phyloP scores from a whole-genome alignment of 2,329 filamentous ascomycete species.

The Stemphylium vesicarium region DNA sequence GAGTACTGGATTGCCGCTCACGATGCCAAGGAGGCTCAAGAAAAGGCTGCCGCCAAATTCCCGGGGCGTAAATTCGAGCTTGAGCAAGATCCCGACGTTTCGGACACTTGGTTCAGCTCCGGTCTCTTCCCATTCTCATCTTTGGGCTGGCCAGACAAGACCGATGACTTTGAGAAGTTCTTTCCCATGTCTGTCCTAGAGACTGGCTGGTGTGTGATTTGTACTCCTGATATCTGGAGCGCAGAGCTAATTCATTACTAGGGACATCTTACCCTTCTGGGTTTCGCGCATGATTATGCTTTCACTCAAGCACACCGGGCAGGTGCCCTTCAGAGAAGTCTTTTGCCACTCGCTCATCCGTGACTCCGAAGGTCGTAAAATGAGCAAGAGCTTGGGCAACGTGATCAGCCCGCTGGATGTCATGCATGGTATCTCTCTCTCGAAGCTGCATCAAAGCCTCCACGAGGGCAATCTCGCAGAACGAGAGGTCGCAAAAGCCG shows the following conservation, averaged over 20 bases:
- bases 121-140: conserved; percentile 95
- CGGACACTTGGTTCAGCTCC: conserved; percentile 96
- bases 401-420: conserved; percentile 94
- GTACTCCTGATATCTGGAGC: too few species aligned
- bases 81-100: conserved; percentile 85
- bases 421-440: conserved; percentile 81
- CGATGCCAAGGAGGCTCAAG: background rate
- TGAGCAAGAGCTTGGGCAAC: conserved; percentile 95
- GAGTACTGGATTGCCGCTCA: background rate
- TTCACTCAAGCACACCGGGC: conserved; percentile 85
- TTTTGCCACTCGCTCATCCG: conserved; percentile 94
- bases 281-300: conserved; percentile 95
- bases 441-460: conserved; percentile 81
- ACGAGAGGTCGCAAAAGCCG: conserved; percentile 82
- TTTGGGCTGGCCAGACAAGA: conserved; percentile 87
- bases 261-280: conserved; percentile 97
- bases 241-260: too few species aligned
- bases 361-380: conserved; percentile 93
- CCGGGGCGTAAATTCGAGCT: conserved; percentile 80
- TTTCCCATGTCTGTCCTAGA: conserved; percentile 85
- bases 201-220: too few species aligned
- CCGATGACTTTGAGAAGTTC: conserved; percentile 76
- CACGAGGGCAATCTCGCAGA: conserved; percentile 80
- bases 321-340: conserved; percentile 91
- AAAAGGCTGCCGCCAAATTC: conserved; percentile 47